Percentiles rank a stretch among this genome's conserved stretches.
These are phyloP conservation scores for Cladosporium sp. DNA, from an alignment of 2,329 filamentous ascomycete genomes.

Conservation along the genomic window DNA sequence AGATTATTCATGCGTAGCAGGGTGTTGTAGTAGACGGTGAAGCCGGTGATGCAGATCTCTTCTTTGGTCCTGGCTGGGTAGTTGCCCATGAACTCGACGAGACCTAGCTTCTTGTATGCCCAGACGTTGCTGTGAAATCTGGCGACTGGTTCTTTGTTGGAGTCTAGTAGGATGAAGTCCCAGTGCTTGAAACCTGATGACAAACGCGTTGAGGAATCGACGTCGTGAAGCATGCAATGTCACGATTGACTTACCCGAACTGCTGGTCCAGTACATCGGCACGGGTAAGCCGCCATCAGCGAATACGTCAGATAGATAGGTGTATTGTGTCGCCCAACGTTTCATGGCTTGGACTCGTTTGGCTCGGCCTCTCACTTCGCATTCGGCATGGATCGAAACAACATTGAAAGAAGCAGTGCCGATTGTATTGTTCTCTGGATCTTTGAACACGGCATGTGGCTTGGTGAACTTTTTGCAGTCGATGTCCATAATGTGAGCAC, in stretches of 20 bases:
- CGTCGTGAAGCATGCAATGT: too few species aligned
- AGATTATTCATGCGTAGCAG: slow-evolving; percentile 11
- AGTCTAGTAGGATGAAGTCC: slow-evolving; percentile 12
- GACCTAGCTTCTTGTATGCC: slow-evolving; percentile 7
- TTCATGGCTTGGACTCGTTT: slow-evolving; percentile 10
- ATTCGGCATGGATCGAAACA: slow-evolving; percentile 9
- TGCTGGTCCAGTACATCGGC: slow-evolving; percentile 8
- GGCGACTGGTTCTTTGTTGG: slow-evolving; percentile 11
- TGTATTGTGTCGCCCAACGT: slow-evolving; percentile 1
- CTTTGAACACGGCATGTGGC: neutral
- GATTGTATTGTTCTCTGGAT: neutral
- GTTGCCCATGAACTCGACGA: slow-evolving; percentile 13
- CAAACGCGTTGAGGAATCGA: too few species aligned
- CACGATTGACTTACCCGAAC: neutral
- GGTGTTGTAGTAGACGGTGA: slow-evolving; percentile 9
- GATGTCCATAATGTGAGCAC: neutral
- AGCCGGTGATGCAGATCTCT: slow-evolving; percentile 11
- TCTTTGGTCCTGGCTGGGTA: slow-evolving; percentile 1
- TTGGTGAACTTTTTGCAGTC: slow-evolving; percentile 4
- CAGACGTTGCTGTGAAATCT: slow-evolving; percentile 13
- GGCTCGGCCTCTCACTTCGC: neutral
- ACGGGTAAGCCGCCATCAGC: neutral
- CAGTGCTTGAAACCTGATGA: slow-evolving; percentile 8
- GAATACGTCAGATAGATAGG: slow-evolving; percentile 6
- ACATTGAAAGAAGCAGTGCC: slow-evolving; percentile 7